phyloP scores from a whole-genome alignment of 495 filamentous ascomycete genomes.

The Aspergillus ellipticus region DNA sequence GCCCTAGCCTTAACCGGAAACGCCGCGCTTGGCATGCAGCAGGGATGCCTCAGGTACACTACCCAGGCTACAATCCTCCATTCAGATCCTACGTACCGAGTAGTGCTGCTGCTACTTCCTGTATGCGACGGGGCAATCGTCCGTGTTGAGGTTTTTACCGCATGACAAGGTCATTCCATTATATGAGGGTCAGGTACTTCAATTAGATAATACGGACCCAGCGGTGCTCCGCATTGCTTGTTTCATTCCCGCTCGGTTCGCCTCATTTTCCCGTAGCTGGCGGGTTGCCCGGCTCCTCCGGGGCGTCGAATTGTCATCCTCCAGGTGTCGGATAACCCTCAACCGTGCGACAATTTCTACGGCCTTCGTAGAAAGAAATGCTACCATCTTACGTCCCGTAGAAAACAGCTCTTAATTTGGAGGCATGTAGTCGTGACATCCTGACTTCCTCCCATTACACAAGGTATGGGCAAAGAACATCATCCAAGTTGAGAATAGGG shows the following conservation, averaged over 20 bases:
- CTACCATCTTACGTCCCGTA: too few relatives aligned
- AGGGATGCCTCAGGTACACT: not conserved
- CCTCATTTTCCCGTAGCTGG: not conserved
- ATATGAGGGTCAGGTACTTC: not conserved
- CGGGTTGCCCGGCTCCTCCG: not conserved
- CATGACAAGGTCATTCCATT: not conserved
- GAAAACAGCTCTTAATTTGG: too few relatives aligned
- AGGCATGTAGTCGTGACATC: not conserved
- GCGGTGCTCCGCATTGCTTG: not conserved
- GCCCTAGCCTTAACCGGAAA: not conserved
- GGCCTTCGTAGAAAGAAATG: too few relatives aligned
- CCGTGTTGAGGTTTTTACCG: not conserved
- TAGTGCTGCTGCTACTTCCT: too few relatives aligned
- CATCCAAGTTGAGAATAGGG: conserved; percentile 2
- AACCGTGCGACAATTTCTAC: not conserved
- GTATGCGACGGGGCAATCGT: too few relatives aligned
- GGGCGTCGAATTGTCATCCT: not conserved
- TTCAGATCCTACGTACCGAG: not conserved
- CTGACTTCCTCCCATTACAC: not conserved
- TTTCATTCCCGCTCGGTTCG: not conserved
- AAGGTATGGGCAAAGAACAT: conserved; percentile 6
- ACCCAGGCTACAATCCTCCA: not conserved
- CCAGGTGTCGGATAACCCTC: not conserved
- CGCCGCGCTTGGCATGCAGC: not conserved
- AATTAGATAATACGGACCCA: not conserved